These are phyloP conservation scores for Artemisia annua DNA, from an alignment of 129 eudicot genomes.

Conservation along the genomic window DNA sequence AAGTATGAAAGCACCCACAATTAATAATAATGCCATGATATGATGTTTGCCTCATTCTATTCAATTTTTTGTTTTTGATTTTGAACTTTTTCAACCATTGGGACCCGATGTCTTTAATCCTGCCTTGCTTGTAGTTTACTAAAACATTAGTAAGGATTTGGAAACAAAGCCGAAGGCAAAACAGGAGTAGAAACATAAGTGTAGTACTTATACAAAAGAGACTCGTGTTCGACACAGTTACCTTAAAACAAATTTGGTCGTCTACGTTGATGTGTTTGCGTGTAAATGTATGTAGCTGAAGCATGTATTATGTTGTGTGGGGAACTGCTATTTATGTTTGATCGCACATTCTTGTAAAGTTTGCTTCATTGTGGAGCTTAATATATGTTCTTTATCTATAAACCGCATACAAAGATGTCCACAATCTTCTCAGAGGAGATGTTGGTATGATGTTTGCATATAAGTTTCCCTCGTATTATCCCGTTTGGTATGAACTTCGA, in stretches of 20 bases:
- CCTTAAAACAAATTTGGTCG: too few relatives aligned
- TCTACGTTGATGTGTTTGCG: too few relatives aligned
- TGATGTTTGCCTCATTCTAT: neutral
- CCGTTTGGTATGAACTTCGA: neutral
- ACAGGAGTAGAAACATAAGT: too few relatives aligned
- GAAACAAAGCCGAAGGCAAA: too few relatives aligned
- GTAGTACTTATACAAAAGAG: too few relatives aligned
- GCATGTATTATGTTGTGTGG: too few relatives aligned
- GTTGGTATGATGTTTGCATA: neutral
- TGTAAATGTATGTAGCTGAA: too few relatives aligned
- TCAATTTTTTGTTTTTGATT: neutral
- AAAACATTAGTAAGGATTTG: too few relatives aligned
- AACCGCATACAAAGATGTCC: neutral
- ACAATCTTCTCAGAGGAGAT: constrained; percentile 2
- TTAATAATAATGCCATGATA: neutral
- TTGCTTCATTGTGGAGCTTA: neutral
- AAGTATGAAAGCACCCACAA: neutral
- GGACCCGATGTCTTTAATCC: neutral
- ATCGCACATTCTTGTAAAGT: neutral
- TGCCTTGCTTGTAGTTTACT: neutral
- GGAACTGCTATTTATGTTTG: too few relatives aligned
- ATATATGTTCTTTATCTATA: neutral
- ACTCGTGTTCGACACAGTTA: too few relatives aligned
- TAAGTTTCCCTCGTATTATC: neutral
- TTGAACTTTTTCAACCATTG: constrained; percentile 6